Conservation (phyloP, 352 stramenopile species). For the Globisporangium nunn region DNA sequence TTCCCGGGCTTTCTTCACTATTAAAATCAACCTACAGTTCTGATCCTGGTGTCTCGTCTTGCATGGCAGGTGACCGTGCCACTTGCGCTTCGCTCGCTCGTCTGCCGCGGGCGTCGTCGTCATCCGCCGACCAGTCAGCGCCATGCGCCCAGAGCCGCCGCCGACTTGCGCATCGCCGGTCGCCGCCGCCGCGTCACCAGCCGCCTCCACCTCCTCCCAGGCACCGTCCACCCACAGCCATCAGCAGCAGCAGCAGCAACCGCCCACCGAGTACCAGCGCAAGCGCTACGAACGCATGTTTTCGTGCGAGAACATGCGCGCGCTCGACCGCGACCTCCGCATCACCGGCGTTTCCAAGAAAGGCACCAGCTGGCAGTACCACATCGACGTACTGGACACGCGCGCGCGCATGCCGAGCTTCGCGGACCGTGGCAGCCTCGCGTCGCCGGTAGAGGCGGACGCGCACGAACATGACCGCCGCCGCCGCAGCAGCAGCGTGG, state of each 20-base stretch:
- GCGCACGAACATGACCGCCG: neutral
- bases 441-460: conserved; percentile 8
- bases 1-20: neutral
- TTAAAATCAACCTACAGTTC: neutral
- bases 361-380: conserved; percentile 64
- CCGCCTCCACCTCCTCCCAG: neutral
- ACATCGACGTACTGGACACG: conserved; percentile 74
- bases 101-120: neutral
- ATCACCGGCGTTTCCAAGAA: conserved; percentile 69
- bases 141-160: neutral
- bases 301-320: conserved; percentile 18
- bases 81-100: neutral
- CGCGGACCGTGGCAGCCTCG: conserved; percentile 12
- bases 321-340: conserved; percentile 46
- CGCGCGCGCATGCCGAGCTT: conserved; percentile 24
- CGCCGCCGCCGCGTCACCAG: conserved; percentile 1
- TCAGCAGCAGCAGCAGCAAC: neutral
- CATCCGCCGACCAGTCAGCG: neutral
- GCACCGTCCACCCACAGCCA: neutral
- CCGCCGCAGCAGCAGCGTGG: conserved; percentile 5
- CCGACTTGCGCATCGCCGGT: conserved; percentile 3
- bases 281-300: conserved; percentile 15
- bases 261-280: conserved; percentile 7
- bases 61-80: neutral
- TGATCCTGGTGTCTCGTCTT: neutral